Conservation (phyloP, 2,329 filamentous ascomycete species). For the Tricladium varicosporioides region DNA sequence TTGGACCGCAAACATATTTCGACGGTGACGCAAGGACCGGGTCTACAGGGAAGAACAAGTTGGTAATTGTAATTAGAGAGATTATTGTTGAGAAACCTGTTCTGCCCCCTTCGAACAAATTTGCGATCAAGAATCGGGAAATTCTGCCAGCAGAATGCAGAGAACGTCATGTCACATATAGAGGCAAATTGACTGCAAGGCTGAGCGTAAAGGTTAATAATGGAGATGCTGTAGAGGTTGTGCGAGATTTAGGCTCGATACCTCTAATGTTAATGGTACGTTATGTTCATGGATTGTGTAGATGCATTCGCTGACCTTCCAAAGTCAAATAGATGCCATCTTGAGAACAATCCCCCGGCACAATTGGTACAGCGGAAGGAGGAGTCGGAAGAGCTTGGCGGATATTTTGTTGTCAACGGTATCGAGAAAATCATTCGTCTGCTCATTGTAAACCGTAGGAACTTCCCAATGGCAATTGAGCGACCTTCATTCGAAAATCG, state of each 20-base stretch:
- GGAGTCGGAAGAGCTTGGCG: slow-evolving; percentile 92
- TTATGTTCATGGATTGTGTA: neutral
- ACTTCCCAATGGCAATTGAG: slow-evolving; percentile 92
- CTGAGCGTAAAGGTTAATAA: slow-evolving; percentile 87
- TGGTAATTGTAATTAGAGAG: slow-evolving; percentile 76
- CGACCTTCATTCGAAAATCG: slow-evolving; percentile 87
- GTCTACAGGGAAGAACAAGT: slow-evolving; percentile 63
- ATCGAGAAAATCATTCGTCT: slow-evolving; percentile 96
- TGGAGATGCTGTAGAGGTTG: slow-evolving; percentile 77
- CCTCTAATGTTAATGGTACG: slow-evolving; percentile 88
- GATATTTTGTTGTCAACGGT: slow-evolving; percentile 97
- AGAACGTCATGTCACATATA: slow-evolving; percentile 89
- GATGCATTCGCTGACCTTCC: neutral
- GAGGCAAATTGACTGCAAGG: slow-evolving; percentile 78
- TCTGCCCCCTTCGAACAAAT: slow-evolving; percentile 80
- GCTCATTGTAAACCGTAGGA: slow-evolving; percentile 84
- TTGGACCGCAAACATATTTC: slow-evolving; percentile 83
- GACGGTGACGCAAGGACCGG: slow-evolving; percentile 71
- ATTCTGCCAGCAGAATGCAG: slow-evolving; percentile 91
- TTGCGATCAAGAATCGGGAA: slow-evolving; percentile 73
- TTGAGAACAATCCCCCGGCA: slow-evolving; percentile 80
- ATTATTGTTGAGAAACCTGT: slow-evolving; percentile 80
- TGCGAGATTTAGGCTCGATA: slow-evolving; percentile 82
- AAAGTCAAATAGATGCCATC: slow-evolving; percentile 84
- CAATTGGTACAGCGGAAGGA: slow-evolving; percentile 84